Base-by-base conservation (phyloP, 1,139 yeast genomes). In the Pichia sp. region DNA sequence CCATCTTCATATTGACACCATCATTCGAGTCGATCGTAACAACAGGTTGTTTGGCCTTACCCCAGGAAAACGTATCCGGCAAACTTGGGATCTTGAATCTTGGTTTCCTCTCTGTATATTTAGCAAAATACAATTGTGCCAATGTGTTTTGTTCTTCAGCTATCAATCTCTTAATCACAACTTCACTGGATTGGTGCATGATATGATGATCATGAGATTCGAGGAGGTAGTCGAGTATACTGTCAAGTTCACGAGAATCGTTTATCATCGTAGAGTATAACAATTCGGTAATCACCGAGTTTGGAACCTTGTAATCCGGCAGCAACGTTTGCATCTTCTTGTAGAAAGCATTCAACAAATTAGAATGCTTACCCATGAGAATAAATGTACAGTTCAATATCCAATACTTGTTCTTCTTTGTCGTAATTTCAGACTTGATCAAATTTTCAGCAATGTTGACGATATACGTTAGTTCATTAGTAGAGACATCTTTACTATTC, bases 81-180 rank as follows among this genome's bases (percentile, higher is more conserved):
- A 49, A 21, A 17, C 46, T 50, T 8, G 24, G 27, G 11, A 49
- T 38, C 22, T 14, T 44, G 19, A 49, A 49, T 5, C 32, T 32
- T 19, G 47, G 52, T 19, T 34, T 44, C 5, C 19, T 22, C 34
- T 46, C 40, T 3, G 38, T 36, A 20, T 44, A 46, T 34, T 40
- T 51, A 4, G 46, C 19, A 38, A 46, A 53, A 12, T 51, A 38
- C 31, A 50, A 54, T 34, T 53, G 51, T 3, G 56, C 56, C n/a
- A 47, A 31, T 7, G 38, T 48, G 32, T 45, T 32, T 24, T 47
- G 38, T 17, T 40, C 44, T 6, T 47, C 47, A 10, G 22, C 18
- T 3, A 53, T 35, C 24, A 53, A 42, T 18, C 40, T 44, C 15
- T 39, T 50, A 7, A 53, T 40, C 14, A 48, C 43, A 10, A 33